Evolutionary conservation across 2,329 filamentous ascomycete genomes (phyloP), one percentile per base, ranked within the genome.

Genomic region (Myriosclerotinia curreyana): DNA sequence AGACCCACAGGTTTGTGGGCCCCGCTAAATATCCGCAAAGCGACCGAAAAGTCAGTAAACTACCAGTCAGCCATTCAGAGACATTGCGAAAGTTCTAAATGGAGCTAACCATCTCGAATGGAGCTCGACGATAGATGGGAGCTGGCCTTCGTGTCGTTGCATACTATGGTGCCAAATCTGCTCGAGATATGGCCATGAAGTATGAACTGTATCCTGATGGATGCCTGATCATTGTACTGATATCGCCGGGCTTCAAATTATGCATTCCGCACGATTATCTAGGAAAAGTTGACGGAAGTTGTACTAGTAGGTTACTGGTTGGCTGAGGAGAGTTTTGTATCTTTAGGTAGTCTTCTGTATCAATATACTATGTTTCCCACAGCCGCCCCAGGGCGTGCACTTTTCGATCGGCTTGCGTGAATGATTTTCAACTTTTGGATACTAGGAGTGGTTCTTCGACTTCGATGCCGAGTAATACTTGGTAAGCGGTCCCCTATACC

Each of bases 121-220:
- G n/a, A n/a, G n/a, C n/a, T n/a, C n/a, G n/a, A n/a, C n/a, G n/a
- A n/a, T n/a, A n/a, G n/a, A n/a, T n/a, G n/a, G n/a, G n/a, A n/a
- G n/a, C 94, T 1, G 85, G 85, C 8, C 78, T 98, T 44, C 86
- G 92, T 50, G 92, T 96, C 8, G 92, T 97, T n/a, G 89, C 92
- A 0, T 98, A 95, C 74, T 96, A 96, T 74, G 95, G 95, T 53
- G 89, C 89, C 20, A 83, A 82, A 59, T 82, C 83, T 56, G 82
- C 92, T 20, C 89, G 95, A 69, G 85, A 90, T 46, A 83, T 96
- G 65, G 89, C 91, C 0, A 88, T 89, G 71, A 80, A 89, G 44
- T 88, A 96, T 74, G 95, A 99, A 76, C 85, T 99, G 67, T 98
- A 95, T 73, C 90, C 91, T 0, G 74, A 81, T 34, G 78, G 81